Conservation (phyloP, 75 land plant species). For the Cryptomeria japonica region DNA sequence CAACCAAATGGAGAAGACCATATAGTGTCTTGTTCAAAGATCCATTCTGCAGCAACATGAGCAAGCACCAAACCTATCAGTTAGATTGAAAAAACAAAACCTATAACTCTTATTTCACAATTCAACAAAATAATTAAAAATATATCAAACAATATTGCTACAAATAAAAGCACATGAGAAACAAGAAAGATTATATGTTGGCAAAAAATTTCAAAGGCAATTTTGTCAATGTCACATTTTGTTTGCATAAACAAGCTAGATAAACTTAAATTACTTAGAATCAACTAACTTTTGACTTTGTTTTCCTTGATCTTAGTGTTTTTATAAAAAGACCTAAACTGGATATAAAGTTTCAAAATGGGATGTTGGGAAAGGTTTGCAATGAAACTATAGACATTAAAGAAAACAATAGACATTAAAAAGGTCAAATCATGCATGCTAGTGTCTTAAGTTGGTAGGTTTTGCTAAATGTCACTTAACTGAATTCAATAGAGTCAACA, state of each 20-base stretch:
- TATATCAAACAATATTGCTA: background rate
- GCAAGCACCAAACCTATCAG: background rate
- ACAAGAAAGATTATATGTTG: background rate
- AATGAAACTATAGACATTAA: background rate
- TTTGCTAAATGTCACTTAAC: background rate
- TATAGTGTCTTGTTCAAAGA: conserved; percentile 33
- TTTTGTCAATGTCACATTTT: background rate
- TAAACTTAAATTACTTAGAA: background rate
- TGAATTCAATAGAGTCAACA: background rate
- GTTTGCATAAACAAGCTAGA: background rate
- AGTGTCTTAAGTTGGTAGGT: background rate
- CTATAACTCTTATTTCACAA: background rate
- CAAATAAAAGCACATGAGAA: background rate
- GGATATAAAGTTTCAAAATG: background rate
- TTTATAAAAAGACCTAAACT: background rate
- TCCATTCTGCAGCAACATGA: conserved; percentile 33
- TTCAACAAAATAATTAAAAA: background rate
- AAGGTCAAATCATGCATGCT: background rate
- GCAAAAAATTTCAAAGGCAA: background rate
- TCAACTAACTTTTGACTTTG: background rate
- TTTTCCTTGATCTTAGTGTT: background rate
- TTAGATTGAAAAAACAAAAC: background rate
- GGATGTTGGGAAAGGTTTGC: background rate
- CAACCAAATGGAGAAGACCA: conserved; percentile 60
- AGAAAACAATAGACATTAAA: background rate